These are phyloP conservation scores for Colletotrichum sp. DNA, from an alignment of 2,329 filamentous ascomycete genomes.

Conservation along the genomic window DNA sequence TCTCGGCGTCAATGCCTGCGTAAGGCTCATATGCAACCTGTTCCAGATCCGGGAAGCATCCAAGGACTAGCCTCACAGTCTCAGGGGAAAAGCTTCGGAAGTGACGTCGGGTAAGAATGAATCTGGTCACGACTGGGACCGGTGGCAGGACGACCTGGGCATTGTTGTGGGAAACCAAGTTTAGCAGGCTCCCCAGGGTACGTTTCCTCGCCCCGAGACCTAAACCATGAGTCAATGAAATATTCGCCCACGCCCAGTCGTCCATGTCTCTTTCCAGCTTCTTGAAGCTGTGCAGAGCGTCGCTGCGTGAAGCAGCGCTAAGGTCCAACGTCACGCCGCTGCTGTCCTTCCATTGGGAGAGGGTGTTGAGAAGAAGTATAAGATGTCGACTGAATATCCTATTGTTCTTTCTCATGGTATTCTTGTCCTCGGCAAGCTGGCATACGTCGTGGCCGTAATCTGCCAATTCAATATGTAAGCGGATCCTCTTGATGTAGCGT, in stretches of 20 bases:
- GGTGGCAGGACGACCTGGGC: neutral
- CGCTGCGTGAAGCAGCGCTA: neutral
- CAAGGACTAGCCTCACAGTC: neutral
- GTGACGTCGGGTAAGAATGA: neutral
- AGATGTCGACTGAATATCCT: neutral
- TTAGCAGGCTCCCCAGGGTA: neutral
- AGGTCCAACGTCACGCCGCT: neutral
- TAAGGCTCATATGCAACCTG: neutral
- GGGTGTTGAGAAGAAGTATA: neutral
- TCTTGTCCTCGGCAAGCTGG: neutral
- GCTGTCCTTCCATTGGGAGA: neutral
- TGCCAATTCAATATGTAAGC: neutral
- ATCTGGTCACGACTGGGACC: neutral
- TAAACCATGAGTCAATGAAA: neutral
- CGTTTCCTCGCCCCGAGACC: neutral
- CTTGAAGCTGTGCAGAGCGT: neutral
- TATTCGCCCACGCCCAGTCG: neutral
- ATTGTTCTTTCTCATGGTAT: neutral
- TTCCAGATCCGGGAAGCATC: neutral
- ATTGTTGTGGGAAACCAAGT: neutral
- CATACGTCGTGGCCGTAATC: neutral
- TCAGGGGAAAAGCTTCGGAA: neutral
- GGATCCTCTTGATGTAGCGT: neutral
- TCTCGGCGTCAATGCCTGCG: neutral
- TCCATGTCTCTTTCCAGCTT: neutral